A percentile compares a stretch with the other conserved stretches of the same genome.
Evolutionary conservation across 345 rosid genomes (phyloP).

Genomic region (Raphanus raphanistrum): DNA sequence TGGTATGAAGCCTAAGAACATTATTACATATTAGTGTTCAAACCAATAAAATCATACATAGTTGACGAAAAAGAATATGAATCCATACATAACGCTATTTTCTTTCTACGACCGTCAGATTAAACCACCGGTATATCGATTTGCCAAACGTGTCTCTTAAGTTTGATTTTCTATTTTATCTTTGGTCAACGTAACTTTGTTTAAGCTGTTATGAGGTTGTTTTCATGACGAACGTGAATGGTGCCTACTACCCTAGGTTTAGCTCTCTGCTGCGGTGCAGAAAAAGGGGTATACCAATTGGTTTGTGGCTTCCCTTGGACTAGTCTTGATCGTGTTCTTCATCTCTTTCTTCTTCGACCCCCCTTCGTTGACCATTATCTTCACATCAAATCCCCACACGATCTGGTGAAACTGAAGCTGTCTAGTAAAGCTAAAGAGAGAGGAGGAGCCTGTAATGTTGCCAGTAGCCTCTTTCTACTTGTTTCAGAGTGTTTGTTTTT

Average conservation of each 20-base stretch:
- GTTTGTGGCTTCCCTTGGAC: not conserved
- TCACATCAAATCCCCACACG: not conserved
- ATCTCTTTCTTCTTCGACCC: not conserved
- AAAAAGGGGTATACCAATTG: not conserved
- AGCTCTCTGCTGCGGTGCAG: not conserved
- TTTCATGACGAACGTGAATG: not conserved
- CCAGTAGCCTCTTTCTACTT: not conserved
- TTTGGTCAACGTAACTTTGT: not conserved
- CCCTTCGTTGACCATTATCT: not conserved
- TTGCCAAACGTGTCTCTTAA: not conserved
- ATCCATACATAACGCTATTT: too few relatives aligned
- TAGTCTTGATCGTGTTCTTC: not conserved
- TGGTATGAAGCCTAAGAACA: too few relatives aligned
- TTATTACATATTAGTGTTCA: too few relatives aligned
- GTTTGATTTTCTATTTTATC: not conserved
- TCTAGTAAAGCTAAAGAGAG: not conserved
- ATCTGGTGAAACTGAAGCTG: not conserved
- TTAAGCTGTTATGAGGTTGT: not conserved
- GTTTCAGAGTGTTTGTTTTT: too few relatives aligned
- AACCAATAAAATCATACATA: too few relatives aligned
- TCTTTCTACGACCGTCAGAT: too few relatives aligned
- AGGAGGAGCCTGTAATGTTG: not conserved
- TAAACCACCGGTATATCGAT: not conserved
- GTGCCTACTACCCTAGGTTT: not conserved
- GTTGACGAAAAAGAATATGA: too few relatives aligned